phyloP scores from a whole-genome alignment of 345 rosid species.

The Citrus unshiu region DNA sequence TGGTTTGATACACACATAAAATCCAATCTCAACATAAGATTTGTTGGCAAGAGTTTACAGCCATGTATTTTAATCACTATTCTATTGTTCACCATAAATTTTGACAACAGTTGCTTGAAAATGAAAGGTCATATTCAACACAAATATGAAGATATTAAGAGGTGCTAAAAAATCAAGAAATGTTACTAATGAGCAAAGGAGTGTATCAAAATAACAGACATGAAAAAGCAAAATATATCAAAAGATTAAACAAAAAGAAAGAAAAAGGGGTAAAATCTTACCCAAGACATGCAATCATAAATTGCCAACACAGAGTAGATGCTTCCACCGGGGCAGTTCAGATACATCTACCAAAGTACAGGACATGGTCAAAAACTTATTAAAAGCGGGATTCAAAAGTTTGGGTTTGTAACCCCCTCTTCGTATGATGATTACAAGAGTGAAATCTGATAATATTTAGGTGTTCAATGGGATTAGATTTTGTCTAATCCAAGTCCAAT shows the following conservation, averaged over 20 bases:
- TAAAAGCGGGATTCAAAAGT: not conserved
- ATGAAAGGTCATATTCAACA: not conserved
- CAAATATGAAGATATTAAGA: too few relatives aligned
- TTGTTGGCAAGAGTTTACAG: not conserved
- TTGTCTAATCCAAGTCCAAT: too few relatives aligned
- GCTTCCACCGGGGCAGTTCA: conserved; percentile 96
- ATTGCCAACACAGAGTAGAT: conserved; percentile 82
- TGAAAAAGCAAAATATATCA: not conserved
- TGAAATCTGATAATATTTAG: not conserved
- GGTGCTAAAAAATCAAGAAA: not conserved
- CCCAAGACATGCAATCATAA: conserved; percentile 98
- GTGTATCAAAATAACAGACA: not conserved
- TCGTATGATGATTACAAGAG: not conserved
- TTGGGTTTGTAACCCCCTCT: not conserved
- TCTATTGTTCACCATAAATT: not conserved
- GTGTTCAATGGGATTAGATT: too few relatives aligned
- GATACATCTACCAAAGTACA: conserved; percentile 52
- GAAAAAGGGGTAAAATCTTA: conserved; percentile 25
- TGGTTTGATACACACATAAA: not conserved
- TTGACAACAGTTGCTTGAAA: too few relatives aligned
- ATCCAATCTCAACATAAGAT: not conserved
- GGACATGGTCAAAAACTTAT: conserved; percentile 7
- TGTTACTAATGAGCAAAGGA: not conserved
- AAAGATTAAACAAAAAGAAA: not conserved
- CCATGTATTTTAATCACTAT: not conserved